Evolutionary conservation across 148 eudicot genomes (phyloP), one percentile per base, ranked within the genome.

Genomic region (Salicornia ramosissima): DNA sequence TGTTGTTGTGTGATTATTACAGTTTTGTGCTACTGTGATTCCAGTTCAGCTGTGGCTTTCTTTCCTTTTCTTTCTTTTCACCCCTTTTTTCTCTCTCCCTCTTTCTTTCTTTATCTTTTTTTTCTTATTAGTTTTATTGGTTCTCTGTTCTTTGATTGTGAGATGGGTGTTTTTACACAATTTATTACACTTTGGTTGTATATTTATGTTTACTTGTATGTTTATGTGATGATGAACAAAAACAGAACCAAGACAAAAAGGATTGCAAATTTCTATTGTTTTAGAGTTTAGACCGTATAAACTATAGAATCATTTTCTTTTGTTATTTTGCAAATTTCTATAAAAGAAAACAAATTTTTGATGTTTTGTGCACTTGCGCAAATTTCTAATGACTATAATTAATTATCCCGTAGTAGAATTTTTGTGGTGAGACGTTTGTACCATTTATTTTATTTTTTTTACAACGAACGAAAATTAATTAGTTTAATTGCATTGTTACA

Each of bases 41-140:
- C 79, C 79, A 76, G 79, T 65, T 71, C 74, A 71, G 59, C 71
- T 71, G 71, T 76, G 52, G 50, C 64, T 77, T 71, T 65, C 67
- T 57, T 21, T 71, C 54, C 53, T n/a, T 67, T 25, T 70, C 63
- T 15, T 70, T 65, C 31, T 31, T 56, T 45, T 53, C 54, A 50
- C 40, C 28, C 19, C 34, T 68, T 22, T 67, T 31, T 42, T 22
- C n/a, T n/a, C n/a, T n/a, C n/a, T n/a, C n/a, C n/a, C n/a, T n/a
- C n/a, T 25, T 26, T 28, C 29, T 75, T 16, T 13, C 11, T 30
- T 65, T n/a, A 33, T 6, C 21, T 33, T 28, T 11, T 43, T 52
- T 29, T 2, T 13, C 39, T 60, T 21, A 13, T 52, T 11, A 10
- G 25, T 5, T 19, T 28, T 29, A 6, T 28, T 16, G 3, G 0